These are phyloP conservation scores for Nannochloris sp. DNA, from an alignment of 139 green algal species.

Conservation along the genomic window DNA sequence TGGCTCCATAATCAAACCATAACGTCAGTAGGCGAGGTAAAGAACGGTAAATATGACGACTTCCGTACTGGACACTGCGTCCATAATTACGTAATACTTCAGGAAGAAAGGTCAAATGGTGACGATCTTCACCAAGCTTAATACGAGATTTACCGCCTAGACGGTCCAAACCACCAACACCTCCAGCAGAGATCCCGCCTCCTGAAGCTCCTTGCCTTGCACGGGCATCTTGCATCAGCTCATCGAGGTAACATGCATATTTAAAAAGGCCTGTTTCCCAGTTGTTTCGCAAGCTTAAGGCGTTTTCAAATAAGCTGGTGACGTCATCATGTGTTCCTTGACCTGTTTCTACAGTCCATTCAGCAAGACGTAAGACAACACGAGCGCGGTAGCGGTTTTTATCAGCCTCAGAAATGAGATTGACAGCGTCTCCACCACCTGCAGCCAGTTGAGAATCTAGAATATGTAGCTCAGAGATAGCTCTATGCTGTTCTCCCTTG, in stretches of 20 bases:
- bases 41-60: conserved; percentile 62
- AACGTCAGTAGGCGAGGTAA: conserved; percentile 91
- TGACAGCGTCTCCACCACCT: not conserved
- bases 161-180: conserved; percentile 13
- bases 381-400: conserved; percentile 8
- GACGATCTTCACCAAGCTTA: conserved; percentile 47
- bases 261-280: conserved; percentile 83
- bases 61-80: conserved; percentile 47
- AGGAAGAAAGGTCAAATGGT: conserved; percentile 53
- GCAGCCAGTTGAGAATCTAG: conserved; percentile 3
- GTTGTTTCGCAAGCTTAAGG: conserved; percentile 33
- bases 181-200: not conserved
- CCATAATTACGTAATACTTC: conserved; percentile 69
- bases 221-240: conserved; percentile 23
- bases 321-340: conserved; percentile 65
- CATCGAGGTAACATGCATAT: conserved; percentile 78
- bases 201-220: conserved; percentile 18
- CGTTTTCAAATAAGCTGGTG: conserved; percentile 59
- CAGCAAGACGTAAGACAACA: conserved; percentile 63
- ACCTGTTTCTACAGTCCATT: conserved; percentile 68
- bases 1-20: conserved; percentile 82
- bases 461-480: conserved; percentile 36
- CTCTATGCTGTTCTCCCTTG: conserved; percentile 37
- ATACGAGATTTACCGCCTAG: conserved; percentile 38
- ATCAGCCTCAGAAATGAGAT: not conserved